phyloP scores from a whole-genome alignment of 495 filamentous ascomycete species.

The Hypoxylon fuscum region DNA sequence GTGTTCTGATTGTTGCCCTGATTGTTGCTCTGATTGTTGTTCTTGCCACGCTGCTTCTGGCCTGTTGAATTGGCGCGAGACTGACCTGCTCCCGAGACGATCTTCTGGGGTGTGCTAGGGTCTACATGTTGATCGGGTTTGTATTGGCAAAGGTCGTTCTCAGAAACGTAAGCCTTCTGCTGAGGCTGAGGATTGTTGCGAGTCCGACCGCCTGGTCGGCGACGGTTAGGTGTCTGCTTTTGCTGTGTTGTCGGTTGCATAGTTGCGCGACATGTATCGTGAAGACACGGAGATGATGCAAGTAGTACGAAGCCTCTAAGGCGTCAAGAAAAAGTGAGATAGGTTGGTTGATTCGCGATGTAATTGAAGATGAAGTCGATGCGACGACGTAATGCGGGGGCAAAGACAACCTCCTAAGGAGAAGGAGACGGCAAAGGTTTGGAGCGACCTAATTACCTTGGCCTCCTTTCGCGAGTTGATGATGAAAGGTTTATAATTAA shows the following conservation, averaged over 20 bases:
- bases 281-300: conserved; percentile 12
- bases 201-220: conserved; percentile 48
- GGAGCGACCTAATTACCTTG: neutral
- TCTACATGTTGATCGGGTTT: conserved; percentile 21
- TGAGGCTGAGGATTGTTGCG: conserved; percentile 47
- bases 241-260: conserved; percentile 44
- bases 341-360: neutral
- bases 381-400: conserved; percentile 35
- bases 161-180: conserved; percentile 57
- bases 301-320: conserved; percentile 15
- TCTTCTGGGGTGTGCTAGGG: conserved; percentile 52
- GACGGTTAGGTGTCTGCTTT: conserved; percentile 52
- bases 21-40: conserved; percentile 34
- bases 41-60: conserved; percentile 44
- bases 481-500: neutral
- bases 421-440: conserved; percentile 7
- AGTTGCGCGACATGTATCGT: conserved; percentile 31
- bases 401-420: conserved; percentile 15
- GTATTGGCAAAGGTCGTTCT: conserved; percentile 54
- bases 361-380: conserved; percentile 22
- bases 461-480: neutral
- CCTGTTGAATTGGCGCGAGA: conserved; percentile 43
- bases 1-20: conserved; percentile 47
- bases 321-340: neutral
- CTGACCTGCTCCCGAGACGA: neutral